These are phyloP conservation scores for Pelargonium cotyledonis DNA, from an alignment of 441 rosid species.

Conservation along the genomic window DNA sequence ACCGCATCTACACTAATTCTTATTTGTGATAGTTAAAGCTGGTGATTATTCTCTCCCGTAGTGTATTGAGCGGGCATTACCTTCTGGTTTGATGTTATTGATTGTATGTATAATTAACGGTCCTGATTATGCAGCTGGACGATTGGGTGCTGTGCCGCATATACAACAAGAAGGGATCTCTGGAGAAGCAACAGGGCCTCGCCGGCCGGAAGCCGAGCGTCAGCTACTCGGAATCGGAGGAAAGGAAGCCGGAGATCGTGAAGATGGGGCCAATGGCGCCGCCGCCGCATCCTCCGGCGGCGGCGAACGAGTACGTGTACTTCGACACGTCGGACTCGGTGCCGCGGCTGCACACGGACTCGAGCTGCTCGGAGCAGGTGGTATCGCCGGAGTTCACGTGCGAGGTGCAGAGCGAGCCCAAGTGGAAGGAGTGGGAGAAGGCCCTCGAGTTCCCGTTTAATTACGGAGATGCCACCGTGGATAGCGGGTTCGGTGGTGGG, in stretches of 20 bases:
- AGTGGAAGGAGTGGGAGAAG: conserved; percentile 51
- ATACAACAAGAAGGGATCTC: no score
- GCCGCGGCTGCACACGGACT: conserved; percentile 67
- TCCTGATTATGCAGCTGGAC: no score
- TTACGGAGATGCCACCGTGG: conserved; percentile 49
- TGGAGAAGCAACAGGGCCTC: no score
- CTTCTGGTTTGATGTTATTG: no score
- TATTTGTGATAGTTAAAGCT: no score
- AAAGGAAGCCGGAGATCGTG: conserved; percentile 43
- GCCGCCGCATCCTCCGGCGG: conserved; percentile 20
- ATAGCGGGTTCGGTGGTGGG: conserved; percentile 15
- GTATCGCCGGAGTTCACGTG: conserved; percentile 64
- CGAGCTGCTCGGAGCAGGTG: conserved; percentile 83
- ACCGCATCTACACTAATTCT: no score
- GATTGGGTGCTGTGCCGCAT: no score
- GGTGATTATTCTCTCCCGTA: no score
- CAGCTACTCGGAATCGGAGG: no score
- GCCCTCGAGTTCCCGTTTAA: conserved; percentile 31
- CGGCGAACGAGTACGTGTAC: conserved; percentile 29
- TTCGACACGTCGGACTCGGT: conserved; percentile 71
- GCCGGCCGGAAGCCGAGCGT: no score
- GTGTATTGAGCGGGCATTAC: no score
- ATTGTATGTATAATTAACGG: no score
- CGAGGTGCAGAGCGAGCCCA: conserved; percentile 89
- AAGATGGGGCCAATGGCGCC: conserved; percentile 13